phyloP scores from a whole-genome alignment of 2,329 filamentous ascomycete species.

The Biscogniauxia marginata region DNA sequence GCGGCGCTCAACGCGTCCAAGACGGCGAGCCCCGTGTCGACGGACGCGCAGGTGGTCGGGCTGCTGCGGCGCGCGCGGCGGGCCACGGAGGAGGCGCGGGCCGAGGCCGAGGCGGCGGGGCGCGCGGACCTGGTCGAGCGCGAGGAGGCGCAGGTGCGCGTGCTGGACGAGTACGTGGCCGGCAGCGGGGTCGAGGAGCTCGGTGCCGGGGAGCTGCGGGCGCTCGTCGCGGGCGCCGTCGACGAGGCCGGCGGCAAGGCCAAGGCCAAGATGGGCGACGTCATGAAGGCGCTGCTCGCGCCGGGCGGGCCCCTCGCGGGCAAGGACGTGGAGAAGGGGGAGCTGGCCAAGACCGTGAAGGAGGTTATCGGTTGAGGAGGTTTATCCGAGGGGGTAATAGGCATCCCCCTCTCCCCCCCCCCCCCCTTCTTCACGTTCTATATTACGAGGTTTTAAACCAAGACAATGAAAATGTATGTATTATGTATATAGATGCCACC shows the following conservation, averaged over 20 bases:
- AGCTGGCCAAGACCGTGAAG: slow-evolving; percentile 62
- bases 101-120: slow-evolving; percentile 63
- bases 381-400: no score
- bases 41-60: slow-evolving; percentile 66
- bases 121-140: slow-evolving; percentile 69
- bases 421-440: no score
- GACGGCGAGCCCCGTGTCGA: slow-evolving; percentile 65
- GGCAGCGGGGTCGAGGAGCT: slow-evolving; percentile 59
- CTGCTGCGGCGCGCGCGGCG: slow-evolving; percentile 65
- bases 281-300: slow-evolving; percentile 60
- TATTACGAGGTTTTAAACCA: no score
- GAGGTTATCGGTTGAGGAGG: slow-evolving; percentile 32
- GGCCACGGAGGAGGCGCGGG: slow-evolving; percentile 55
- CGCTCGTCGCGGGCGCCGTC: slow-evolving; percentile 51
- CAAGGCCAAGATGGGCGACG: slow-evolving; percentile 55
- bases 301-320: slow-evolving; percentile 56
- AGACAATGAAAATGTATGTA: no score
- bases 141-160: slow-evolving; percentile 63
- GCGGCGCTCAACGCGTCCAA: slow-evolving; percentile 75
- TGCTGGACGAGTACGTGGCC: slow-evolving; percentile 65
- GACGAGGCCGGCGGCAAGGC: slow-evolving; percentile 46
- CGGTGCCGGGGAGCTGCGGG: slow-evolving; percentile 56
- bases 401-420: no score
- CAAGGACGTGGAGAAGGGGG: slow-evolving; percentile 62
- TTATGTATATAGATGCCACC: no score